These are phyloP conservation scores for Plasmodium reichenowi DNA, from an alignment of 169 alveolate species.

Conservation along the genomic window DNA sequence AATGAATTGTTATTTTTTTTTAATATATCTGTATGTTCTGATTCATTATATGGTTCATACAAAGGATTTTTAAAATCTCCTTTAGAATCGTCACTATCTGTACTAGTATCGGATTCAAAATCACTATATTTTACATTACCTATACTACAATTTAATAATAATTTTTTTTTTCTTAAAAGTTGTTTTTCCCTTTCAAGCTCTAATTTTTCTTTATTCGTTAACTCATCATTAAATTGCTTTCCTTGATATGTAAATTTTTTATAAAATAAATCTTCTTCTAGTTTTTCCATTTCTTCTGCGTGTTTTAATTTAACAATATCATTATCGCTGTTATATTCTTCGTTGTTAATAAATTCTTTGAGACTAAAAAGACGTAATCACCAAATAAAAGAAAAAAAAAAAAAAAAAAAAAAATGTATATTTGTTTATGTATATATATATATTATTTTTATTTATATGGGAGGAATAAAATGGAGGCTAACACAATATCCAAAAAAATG, in stretches of 20 bases:
- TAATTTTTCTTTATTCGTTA: conserved; percentile 69
- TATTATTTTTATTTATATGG: background rate
- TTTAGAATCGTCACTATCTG: conserved; percentile 27
- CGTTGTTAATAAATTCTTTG: conserved; percentile 62
- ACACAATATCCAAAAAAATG: background rate
- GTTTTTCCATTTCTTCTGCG: conserved; percentile 75
- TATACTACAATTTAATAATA: conserved; percentile 20
- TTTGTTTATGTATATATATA: background rate
- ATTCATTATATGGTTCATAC: conserved; percentile 45
- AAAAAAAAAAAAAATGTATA: conserved; percentile 2
- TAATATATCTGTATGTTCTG: conserved; percentile 10
- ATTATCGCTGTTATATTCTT: conserved; percentile 66
- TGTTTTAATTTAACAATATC: conserved; percentile 58
- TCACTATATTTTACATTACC: conserved; percentile 72
- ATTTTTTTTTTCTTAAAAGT: conserved; percentile 53
- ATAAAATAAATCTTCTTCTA: conserved; percentile 66
- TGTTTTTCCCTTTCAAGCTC: conserved; percentile 59
- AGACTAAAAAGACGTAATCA: conserved; percentile 5
- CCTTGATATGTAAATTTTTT: conserved; percentile 73
- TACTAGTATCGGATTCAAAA: conserved; percentile 71
- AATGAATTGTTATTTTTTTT: conserved; percentile 26
- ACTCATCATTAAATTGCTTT: conserved; percentile 60
- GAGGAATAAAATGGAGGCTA: too few species aligned
- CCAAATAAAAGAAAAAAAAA: background rate
- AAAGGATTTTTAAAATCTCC: conserved; percentile 30